Percentiles rank a stretch among this genome's conserved stretches.
phyloP scores from a whole-genome alignment of 2,329 filamentous ascomycete genomes.

The Pseudogymnoascus verrucosus region DNA sequence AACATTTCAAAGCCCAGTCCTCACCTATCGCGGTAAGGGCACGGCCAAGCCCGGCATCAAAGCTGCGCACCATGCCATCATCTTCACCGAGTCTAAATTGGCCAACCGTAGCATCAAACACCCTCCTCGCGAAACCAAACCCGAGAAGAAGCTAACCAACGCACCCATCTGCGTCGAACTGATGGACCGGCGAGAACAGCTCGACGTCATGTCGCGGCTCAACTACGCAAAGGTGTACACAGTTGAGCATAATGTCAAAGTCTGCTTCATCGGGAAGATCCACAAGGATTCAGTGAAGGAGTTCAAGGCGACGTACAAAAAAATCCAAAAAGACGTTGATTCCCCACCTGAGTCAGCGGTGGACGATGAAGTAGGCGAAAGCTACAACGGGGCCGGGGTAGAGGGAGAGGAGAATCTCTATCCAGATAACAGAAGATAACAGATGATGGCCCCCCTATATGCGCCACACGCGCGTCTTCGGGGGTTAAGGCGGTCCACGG shows the following conservation, averaged over 20 bases:
- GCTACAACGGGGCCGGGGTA: too few relatives aligned
- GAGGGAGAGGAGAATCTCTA: background rate
- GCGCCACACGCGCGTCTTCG: background rate
- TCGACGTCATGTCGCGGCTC: conserved; percentile 17
- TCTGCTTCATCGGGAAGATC: conserved; percentile 21
- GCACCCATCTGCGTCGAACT: conserved; percentile 11
- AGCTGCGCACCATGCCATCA: conserved; percentile 18
- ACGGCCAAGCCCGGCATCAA: conserved; percentile 18
- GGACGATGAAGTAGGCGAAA: too few relatives aligned
- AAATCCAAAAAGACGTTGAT: background rate
- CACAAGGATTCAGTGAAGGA: background rate
- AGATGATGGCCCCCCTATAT: background rate
- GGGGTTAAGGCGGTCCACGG: background rate
- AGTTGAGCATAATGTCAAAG: conserved; percentile 22
- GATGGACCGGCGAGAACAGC: background rate
- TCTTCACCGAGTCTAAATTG: background rate
- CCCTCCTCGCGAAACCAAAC: background rate
- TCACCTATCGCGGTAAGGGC: conserved; percentile 15
- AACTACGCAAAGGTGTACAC: conserved; percentile 26
- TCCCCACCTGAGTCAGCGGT: background rate
- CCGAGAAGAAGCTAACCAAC: conserved; percentile 9
- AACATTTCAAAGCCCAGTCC: conserved; percentile 15
- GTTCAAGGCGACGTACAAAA: background rate
- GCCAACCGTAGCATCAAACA: too few relatives aligned
- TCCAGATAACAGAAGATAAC: background rate